A percentile compares a stretch with the other conserved stretches of the same genome.
Conservation (phyloP, 495 filamentous ascomycete genomes). For the Glutinoglossum americanum region DNA sequence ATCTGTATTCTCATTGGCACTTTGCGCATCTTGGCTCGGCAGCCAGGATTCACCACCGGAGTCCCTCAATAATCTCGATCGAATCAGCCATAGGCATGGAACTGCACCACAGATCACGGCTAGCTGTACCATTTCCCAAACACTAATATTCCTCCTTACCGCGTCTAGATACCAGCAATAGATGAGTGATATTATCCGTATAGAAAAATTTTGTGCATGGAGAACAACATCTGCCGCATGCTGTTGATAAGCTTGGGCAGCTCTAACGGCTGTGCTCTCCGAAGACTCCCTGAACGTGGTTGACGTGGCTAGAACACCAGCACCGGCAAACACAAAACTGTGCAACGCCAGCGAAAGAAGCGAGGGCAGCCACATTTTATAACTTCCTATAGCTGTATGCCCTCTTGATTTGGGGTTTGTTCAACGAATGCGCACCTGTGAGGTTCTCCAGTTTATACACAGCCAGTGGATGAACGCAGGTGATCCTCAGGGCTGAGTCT, state of each 20-base stretch:
- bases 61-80: slow-evolving; percentile 5
- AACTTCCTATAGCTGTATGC: not conserved
- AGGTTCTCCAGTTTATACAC: not conserved
- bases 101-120: slow-evolving; percentile 11
- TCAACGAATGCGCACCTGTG: not conserved
- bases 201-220: not conserved
- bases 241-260: not conserved
- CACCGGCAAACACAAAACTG: not conserved
- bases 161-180: not conserved
- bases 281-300: not conserved
- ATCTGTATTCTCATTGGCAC: not conserved
- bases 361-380: not conserved
- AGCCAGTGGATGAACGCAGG: not conserved
- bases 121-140: slow-evolving; percentile 12
- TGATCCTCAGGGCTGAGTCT: not conserved
- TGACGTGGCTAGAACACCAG: not conserved
- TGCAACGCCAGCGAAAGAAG: not conserved
- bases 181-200: not conserved
- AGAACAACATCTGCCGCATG: not conserved
- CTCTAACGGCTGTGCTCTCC: not conserved
- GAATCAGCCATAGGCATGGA: slow-evolving; percentile 9
- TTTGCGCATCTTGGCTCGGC: not conserved
- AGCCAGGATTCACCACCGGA: not conserved
- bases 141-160: not conserved
- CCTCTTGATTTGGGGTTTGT: not conserved